Percentiles rank a stretch among this genome's conserved stretches.
phyloP scores from a whole-genome alignment of 2,329 filamentous ascomycete species.

The Chaetomiaceae sp. region DNA sequence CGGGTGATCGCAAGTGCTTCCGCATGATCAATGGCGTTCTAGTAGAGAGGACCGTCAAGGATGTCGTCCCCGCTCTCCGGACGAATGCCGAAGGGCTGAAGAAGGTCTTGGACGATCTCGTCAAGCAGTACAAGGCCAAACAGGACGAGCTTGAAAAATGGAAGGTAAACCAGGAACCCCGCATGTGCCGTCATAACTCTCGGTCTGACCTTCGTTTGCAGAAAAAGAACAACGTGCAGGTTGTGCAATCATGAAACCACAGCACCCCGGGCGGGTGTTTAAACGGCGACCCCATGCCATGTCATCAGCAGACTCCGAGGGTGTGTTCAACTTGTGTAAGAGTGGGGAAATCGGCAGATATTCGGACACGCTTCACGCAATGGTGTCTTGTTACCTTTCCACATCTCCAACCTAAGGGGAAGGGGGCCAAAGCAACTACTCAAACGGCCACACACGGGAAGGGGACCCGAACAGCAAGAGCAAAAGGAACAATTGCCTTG shows the following conservation, averaged over 20 bases:
- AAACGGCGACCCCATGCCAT: slow-evolving; percentile 13
- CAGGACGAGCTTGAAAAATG: slow-evolving; percentile 95
- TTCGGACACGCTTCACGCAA: background rate
- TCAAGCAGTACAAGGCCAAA: slow-evolving; percentile 94
- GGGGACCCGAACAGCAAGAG: slow-evolving; percentile 20
- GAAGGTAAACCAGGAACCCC: slow-evolving; percentile 64
- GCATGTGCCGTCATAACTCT: background rate
- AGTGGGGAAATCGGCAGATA: slow-evolving; percentile 1
- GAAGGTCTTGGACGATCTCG: slow-evolving; percentile 87
- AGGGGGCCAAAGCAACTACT: background rate
- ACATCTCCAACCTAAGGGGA: background rate
- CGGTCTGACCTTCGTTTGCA: slow-evolving; percentile 36
- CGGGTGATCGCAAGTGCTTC: slow-evolving; percentile 89
- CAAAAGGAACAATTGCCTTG: slow-evolving; percentile 11
- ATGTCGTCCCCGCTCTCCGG: slow-evolving; percentile 84
- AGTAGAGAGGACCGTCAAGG: slow-evolving; percentile 88
- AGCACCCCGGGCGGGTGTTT: background rate
- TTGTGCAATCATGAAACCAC: slow-evolving; percentile 65
- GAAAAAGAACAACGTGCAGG: slow-evolving; percentile 88
- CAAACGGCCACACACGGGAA: slow-evolving; percentile 21
- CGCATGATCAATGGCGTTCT: slow-evolving; percentile 97
- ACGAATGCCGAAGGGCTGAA: slow-evolving; percentile 92
- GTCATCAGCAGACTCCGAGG: slow-evolving; percentile 18
- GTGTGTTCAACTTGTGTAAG: slow-evolving; percentile 8
- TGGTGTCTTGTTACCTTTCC: slow-evolving; percentile 3